Conservation (phyloP, 2,329 filamentous ascomycete species). For the Westerdykella ornata region DNA sequence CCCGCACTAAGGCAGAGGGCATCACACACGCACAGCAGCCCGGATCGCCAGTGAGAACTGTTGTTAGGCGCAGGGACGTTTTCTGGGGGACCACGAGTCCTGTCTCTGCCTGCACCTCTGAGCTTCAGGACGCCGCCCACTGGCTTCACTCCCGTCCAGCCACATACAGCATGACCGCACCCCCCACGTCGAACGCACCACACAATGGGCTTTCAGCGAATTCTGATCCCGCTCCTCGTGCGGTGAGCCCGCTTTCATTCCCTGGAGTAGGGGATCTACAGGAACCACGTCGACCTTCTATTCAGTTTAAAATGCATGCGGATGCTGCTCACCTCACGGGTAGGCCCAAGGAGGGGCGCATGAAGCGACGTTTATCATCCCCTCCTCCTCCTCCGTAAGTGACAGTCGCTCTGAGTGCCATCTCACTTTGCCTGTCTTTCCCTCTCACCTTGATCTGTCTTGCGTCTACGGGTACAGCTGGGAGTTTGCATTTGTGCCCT, state of each 20-base stretch:
- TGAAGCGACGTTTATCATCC: slow-evolving; percentile 34
- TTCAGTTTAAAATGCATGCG: slow-evolving; percentile 34
- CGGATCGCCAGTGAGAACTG: slow-evolving; percentile 21
- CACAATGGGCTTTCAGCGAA: slow-evolving; percentile 24
- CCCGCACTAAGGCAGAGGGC: slow-evolving; percentile 24
- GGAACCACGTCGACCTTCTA: slow-evolving; percentile 32
- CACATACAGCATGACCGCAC: slow-evolving; percentile 28
- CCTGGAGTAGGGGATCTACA: slow-evolving; percentile 16
- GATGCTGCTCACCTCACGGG: slow-evolving; percentile 27
- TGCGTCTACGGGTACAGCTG: neutral
- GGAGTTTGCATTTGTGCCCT: too few species aligned
- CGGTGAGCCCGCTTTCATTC: slow-evolving; percentile 23
- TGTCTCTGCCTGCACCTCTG: slow-evolving; percentile 14
- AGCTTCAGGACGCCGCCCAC: too few species aligned
- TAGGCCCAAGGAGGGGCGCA: slow-evolving; percentile 25
- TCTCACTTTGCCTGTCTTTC: too few species aligned
- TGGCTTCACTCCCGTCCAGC: too few species aligned
- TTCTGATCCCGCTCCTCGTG: slow-evolving; percentile 12
- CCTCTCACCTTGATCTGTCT: slow-evolving; percentile 10
- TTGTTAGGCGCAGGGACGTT: slow-evolving; percentile 16
- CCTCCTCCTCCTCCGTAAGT: slow-evolving; percentile 41
- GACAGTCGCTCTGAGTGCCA: neutral
- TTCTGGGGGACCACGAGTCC: neutral
- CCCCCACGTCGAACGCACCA: slow-evolving; percentile 25
- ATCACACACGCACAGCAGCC: slow-evolving; percentile 20